phyloP scores from a whole-genome alignment of 495 filamentous ascomycete species.

The Daldinia caldariorum region DNA sequence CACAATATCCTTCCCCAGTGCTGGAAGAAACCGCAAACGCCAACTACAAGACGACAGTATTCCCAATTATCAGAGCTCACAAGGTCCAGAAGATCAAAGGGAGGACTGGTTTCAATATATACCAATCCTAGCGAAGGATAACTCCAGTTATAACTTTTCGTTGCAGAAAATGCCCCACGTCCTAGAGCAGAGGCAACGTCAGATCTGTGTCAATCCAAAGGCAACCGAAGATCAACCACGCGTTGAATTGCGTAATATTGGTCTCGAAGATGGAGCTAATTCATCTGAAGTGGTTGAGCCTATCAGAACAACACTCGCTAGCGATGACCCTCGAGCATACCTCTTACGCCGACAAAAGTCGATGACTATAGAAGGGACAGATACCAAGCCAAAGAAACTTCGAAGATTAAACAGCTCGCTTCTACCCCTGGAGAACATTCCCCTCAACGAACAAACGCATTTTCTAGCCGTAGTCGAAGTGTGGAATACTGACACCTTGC shows the following conservation, averaged over 20 bases:
- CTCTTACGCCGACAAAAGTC: constrained; percentile 55
- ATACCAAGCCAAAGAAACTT: constrained; percentile 40
- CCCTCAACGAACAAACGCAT: constrained; percentile 44
- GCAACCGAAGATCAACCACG: constrained; percentile 1
- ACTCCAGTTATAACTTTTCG: constrained; percentile 16
- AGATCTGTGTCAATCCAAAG: background rate
- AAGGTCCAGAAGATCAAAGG: background rate
- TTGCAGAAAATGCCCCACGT: background rate
- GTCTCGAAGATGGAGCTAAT: constrained; percentile 7
- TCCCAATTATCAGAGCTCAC: background rate
- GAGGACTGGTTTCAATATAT: constrained; percentile 1
- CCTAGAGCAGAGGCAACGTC: background rate
- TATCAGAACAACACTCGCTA: constrained; percentile 46
- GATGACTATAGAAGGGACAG: constrained; percentile 31
- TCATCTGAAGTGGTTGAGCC: constrained; percentile 30
- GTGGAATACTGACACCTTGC: constrained; percentile 17
- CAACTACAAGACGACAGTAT: constrained; percentile 7
- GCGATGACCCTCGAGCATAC: constrained; percentile 53
- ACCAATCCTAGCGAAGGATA: background rate
- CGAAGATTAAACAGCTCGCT: constrained; percentile 54
- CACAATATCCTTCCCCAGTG: constrained; percentile 34
- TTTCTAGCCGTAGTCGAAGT: constrained; percentile 38
- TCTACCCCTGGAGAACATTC: constrained; percentile 57
- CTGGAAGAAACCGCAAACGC: constrained; percentile 5
- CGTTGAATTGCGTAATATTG: constrained; percentile 2